Evolutionary conservation across 306 rosid species (phyloP), one percentile per base, ranked within the genome.

Genomic region (Castanea crenata): DNA sequence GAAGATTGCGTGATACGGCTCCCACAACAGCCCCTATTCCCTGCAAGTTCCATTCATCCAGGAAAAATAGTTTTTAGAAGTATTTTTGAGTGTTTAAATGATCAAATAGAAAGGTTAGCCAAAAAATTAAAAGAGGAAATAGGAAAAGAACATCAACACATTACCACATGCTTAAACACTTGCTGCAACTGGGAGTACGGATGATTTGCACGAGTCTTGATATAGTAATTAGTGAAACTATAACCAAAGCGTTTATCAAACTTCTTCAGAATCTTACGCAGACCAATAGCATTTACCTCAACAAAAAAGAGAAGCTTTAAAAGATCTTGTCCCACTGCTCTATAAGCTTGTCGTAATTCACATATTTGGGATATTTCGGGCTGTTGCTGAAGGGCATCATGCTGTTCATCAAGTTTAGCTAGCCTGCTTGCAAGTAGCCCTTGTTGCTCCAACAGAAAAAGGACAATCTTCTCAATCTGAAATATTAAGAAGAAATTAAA

Each of bases 111-210:
- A 49, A 12, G 54, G 14, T 49, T 49, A 49, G 5, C 54, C 14
- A 12, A 49, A 13, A 49, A 49, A 12, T 10, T 12, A 13, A 49
- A 49, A 49, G 54, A 10, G 14, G 14, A 38, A 80, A 49, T 20
- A 25, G 51, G 10, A 71, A n/a, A 68, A 49, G 51, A 35, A 85
- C 58, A 27, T 71, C 74, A 75, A 82, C 74, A 87, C 72, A 81
- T 89, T 93, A 95, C 99, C 98, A 93, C 99, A 85, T 96, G 99
- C 88, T 96, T 96, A 88, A 90, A 96, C 79, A 96, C 99, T 96
- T 96, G 98, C 82, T 96, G 99, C 82, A 96, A 90, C 86, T 93
- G 99, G 31, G 99, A 96, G 85, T 91, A 96, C 20, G 99, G 99
- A 86, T 96, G 99, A 85, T 96, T 96, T 61, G 99, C 97, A 29